Conservation (phyloP, 2,329 filamentous ascomycete genomes). For the Xylariaceae sp. region DNA sequence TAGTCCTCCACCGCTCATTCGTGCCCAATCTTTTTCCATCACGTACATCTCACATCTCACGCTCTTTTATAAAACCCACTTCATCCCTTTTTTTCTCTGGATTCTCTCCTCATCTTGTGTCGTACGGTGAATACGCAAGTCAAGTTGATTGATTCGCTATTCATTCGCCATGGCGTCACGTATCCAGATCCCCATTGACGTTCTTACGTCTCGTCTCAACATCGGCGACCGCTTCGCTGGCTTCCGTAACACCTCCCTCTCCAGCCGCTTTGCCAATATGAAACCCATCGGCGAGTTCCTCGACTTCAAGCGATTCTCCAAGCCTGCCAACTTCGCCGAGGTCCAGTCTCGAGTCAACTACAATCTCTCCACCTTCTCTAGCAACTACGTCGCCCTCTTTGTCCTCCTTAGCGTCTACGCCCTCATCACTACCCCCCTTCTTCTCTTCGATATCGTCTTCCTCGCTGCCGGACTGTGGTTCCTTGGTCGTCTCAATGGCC, state of each 20-base stretch:
- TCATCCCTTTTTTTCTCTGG: too few species aligned
- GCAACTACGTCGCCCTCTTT: slow-evolving; percentile 95
- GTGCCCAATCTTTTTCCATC: too few species aligned
- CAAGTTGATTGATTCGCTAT: too few species aligned
- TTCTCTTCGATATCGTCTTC: slow-evolving; percentile 90
- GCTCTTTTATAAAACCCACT: too few species aligned
- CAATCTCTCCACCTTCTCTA: slow-evolving; percentile 95
- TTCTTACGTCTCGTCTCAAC: slow-evolving; percentile 86
- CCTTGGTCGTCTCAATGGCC: slow-evolving; percentile 84
- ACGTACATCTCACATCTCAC: too few species aligned
- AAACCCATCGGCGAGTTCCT: slow-evolving; percentile 89
- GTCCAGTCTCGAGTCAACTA: slow-evolving; percentile 92
- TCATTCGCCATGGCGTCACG: slow-evolving; percentile 62
- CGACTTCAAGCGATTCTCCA: slow-evolving; percentile 91
- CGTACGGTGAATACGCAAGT: too few species aligned
- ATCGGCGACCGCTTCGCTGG: slow-evolving; percentile 79
- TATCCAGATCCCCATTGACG: slow-evolving; percentile 89
- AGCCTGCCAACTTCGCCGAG: slow-evolving; percentile 86
- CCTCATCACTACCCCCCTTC: slow-evolving; percentile 77
- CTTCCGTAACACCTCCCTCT: slow-evolving; percentile 73
- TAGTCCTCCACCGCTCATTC: too few species aligned
- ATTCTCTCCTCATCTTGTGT: too few species aligned
- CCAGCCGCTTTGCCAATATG: slow-evolving; percentile 85
- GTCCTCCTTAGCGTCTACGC: slow-evolving; percentile 95
- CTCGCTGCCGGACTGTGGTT: slow-evolving; percentile 83